These are phyloP conservation scores for Chrysosporium queenslandicum DNA, from an alignment of 2,329 filamentous ascomycete species.

Conservation along the genomic window DNA sequence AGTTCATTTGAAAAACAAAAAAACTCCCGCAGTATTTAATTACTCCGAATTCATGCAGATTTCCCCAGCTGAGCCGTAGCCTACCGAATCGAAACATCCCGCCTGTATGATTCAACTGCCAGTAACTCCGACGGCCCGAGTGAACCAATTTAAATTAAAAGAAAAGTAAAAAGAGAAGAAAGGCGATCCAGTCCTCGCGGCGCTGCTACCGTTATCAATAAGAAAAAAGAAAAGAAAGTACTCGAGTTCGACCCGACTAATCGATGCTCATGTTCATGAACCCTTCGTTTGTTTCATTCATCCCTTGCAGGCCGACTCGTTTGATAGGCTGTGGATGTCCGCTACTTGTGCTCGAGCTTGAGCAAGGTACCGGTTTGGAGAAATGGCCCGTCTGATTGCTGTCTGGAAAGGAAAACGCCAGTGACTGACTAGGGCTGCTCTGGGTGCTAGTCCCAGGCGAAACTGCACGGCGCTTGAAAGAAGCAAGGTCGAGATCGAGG, in stretches of 20 bases:
- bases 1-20: not conserved
- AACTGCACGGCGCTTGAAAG: constrained; percentile 84
- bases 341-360: constrained; percentile 34
- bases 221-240: not conserved
- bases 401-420: constrained; percentile 33
- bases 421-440: constrained; percentile 54
- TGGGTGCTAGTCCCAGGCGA: constrained; percentile 85
- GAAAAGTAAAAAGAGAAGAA: too few species aligned
- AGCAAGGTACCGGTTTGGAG: constrained; percentile 25
- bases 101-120: too few species aligned
- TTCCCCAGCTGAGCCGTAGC: too few species aligned
- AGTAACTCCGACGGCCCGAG: too few species aligned
- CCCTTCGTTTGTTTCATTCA: constrained; percentile 91
- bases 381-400: constrained; percentile 5
- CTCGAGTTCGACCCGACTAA: constrained; percentile 34
- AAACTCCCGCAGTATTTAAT: too few species aligned
- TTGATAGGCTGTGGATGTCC: constrained; percentile 39
- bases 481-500: constrained; percentile 67
- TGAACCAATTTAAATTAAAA: too few species aligned
- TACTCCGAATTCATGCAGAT: too few species aligned
- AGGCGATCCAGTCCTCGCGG: not conserved
- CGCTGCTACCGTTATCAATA: not conserved
- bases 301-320: constrained; percentile 74
- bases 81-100: too few species aligned
- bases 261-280: constrained; percentile 97